phyloP scores from a whole-genome alignment of 2,329 filamentous ascomycete species.

The Scolecobasidium constrictum region DNA sequence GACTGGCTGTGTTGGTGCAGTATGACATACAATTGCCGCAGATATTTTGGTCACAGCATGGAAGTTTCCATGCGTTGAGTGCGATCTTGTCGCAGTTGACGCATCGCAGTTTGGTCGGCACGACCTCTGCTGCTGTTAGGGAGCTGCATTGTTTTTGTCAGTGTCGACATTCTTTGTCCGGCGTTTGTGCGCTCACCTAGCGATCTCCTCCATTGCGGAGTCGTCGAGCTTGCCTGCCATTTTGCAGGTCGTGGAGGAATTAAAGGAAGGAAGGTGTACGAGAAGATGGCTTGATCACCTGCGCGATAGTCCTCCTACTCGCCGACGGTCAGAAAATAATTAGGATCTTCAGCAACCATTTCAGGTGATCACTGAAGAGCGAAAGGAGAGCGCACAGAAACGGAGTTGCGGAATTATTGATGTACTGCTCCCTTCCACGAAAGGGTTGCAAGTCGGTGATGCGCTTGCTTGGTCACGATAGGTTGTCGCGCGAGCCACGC shows the following conservation, averaged over 20 bases:
- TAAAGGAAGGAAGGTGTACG: not conserved
- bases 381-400: no score
- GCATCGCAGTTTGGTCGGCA: slow-evolving; percentile 88
- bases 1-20: not conserved
- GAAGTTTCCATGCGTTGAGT: slow-evolving; percentile 79
- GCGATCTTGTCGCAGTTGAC: slow-evolving; percentile 86
- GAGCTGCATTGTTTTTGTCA: no score
- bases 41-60: slow-evolving; percentile 91
- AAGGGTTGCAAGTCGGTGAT: no score
- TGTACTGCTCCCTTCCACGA: no score
- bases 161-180: not conserved
- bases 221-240: not conserved
- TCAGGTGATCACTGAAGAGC: no score
- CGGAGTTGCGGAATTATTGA: no score
- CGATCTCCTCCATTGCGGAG: not conserved
- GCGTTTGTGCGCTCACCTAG: not conserved
- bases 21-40: slow-evolving; percentile 68
- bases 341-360: no score
- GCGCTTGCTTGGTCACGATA: no score
- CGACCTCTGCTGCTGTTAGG: slow-evolving; percentile 66
- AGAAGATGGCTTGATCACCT: no score
- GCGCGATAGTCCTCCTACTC: no score
- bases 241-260: not conserved
- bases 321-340: no score
- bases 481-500: no score